A percentile compares a stretch with the other conserved stretches of the same genome.
Conservation (phyloP, 2,329 filamentous ascomycete genomes). For the Pseudonectria foliicola region DNA sequence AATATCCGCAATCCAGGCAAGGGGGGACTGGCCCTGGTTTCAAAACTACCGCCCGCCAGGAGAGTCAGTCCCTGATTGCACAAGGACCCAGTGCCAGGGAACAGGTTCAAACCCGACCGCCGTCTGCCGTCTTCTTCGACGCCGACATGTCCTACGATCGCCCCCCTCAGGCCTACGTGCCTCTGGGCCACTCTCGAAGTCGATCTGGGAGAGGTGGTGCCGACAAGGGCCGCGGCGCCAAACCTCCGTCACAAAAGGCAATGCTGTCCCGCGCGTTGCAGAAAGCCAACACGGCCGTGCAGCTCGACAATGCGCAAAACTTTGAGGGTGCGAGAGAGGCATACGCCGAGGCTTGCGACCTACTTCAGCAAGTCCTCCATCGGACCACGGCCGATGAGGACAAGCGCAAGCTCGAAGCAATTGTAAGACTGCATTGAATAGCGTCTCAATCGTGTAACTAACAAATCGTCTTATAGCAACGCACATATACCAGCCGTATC, state of each 20-base stretch:
- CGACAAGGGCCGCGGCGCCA: slow-evolving; percentile 26
- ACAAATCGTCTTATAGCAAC: slow-evolving; percentile 46
- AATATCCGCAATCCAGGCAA: slow-evolving; percentile 13
- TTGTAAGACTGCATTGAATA: slow-evolving; percentile 49
- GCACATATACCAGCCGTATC: slow-evolving; percentile 86
- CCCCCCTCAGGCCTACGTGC: slow-evolving; percentile 20
- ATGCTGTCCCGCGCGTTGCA: slow-evolving; percentile 95
- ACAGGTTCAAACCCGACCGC: slow-evolving; percentile 10
- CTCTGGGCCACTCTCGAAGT: slow-evolving; percentile 25
- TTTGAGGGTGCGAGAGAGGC: slow-evolving; percentile 86
- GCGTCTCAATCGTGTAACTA: not conserved
- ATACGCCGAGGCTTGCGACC: slow-evolving; percentile 82
- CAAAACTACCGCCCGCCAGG: slow-evolving; percentile 16
- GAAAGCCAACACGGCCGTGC: slow-evolving; percentile 91
- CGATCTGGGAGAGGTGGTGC: slow-evolving; percentile 27
- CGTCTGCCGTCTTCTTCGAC: slow-evolving; percentile 5
- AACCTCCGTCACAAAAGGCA: slow-evolving; percentile 72
- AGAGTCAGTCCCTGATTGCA: slow-evolving; percentile 22
- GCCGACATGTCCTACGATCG: slow-evolving; percentile 26
- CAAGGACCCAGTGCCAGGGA: slow-evolving; percentile 9
- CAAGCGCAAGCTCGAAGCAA: slow-evolving; percentile 82
- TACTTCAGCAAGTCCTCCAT: slow-evolving; percentile 81
- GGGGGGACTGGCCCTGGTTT: slow-evolving; percentile 23
- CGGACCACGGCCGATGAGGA: slow-evolving; percentile 82
- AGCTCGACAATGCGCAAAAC: slow-evolving; percentile 93